Conservation (phyloP, 768 basidiomycete genomes). For the Auriscalpium orientale region DNA sequence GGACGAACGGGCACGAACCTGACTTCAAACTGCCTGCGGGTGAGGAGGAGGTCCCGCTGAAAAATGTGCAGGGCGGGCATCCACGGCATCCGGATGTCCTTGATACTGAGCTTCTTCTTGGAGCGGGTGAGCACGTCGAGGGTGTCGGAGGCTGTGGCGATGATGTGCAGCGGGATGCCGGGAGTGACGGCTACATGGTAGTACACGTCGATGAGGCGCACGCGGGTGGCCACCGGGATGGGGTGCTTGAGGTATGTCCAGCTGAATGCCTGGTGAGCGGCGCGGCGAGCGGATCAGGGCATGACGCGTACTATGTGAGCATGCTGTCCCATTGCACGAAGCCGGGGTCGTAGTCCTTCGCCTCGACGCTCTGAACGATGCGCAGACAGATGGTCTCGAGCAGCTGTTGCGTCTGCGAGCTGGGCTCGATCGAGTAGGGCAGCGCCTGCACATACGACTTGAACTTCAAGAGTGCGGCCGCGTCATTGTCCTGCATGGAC, state of each 20-base stretch:
- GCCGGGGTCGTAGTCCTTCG: constrained; percentile 77
- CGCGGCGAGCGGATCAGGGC: constrained; percentile 3
- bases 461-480: constrained; percentile 42
- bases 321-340: constrained; percentile 76
- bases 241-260: constrained; percentile 84
- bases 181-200: constrained; percentile 71
- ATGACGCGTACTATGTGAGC: constrained; percentile 53
- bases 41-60: constrained; percentile 69
- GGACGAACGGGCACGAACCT: constrained; percentile 37
- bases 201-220: constrained; percentile 69
- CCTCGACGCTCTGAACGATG: constrained; percentile 65
- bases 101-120: constrained; percentile 66
- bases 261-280: constrained; percentile 31
- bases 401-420: constrained; percentile 67
- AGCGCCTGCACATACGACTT: constrained; percentile 55
- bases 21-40: constrained; percentile 69
- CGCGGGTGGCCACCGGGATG: constrained; percentile 71
- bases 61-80: constrained; percentile 68
- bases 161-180: constrained; percentile 62
- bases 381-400: constrained; percentile 67
- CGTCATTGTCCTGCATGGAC: constrained; percentile 22
- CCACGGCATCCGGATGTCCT: constrained; percentile 81
- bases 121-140: constrained; percentile 54
- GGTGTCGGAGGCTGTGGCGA: constrained; percentile 59
- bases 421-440: constrained; percentile 72